Evolutionary conservation across 352 stramenopile species (phyloP).

Genomic region (Phytophthora multivora): DNA sequence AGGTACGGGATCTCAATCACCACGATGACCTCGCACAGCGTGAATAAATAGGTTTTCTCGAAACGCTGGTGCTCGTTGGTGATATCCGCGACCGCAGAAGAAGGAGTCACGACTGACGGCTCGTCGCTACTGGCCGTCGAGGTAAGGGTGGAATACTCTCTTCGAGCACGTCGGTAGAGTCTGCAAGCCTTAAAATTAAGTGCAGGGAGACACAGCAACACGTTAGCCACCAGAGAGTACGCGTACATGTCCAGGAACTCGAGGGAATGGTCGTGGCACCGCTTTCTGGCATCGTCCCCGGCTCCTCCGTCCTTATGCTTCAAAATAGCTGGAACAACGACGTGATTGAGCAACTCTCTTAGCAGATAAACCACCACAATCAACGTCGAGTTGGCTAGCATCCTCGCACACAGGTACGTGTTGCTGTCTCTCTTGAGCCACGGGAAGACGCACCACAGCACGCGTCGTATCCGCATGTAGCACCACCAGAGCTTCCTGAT

Average conservation of each 20-base stretch:
- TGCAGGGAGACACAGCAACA: constrained; percentile 71
- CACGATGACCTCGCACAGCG: constrained; percentile 78
- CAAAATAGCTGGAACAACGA: constrained; percentile 50
- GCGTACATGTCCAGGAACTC: constrained; percentile 71
- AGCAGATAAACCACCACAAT: constrained; percentile 68
- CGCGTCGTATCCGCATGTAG: constrained; percentile 51
- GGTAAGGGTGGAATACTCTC: constrained; percentile 23
- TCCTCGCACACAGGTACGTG: constrained; percentile 70
- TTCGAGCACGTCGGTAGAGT: constrained; percentile 46
- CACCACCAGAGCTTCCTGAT: constrained; percentile 61
- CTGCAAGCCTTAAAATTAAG: constrained; percentile 65
- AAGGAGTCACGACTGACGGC: constrained; percentile 28
- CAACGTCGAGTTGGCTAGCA: constrained; percentile 78
- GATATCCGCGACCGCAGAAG: constrained; percentile 31
- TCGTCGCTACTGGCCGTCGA: constrained; percentile 31
- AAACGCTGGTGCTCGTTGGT: constrained; percentile 56
- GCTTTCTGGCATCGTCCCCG: constrained; percentile 17
- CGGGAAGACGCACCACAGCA: constrained; percentile 54
- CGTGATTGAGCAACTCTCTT: constrained; percentile 51
- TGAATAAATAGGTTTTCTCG: constrained; percentile 76
- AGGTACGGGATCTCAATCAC: constrained; percentile 79
- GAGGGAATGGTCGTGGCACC: constrained; percentile 59
- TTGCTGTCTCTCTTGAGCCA: constrained; percentile 78
- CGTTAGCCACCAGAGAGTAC: constrained; percentile 64
- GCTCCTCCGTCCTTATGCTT: constrained; percentile 22